Conservation (phyloP, 2,329 filamentous ascomycete species). For the Paracoccidioides lutzii region DNA sequence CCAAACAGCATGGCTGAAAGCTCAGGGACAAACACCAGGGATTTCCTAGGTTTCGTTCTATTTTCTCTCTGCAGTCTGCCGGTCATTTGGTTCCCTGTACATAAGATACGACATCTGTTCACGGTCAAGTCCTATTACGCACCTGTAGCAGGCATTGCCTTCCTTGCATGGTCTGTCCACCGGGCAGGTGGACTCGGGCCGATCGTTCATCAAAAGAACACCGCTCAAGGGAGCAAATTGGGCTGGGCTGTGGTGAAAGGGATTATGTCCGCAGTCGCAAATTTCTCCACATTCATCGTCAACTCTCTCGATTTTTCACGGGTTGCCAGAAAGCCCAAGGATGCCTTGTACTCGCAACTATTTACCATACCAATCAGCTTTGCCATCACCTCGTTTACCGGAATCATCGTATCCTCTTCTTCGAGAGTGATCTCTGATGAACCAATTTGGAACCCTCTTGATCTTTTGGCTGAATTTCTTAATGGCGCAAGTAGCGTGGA, state of each 20-base stretch:
- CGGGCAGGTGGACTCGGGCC: constrained; percentile 73
- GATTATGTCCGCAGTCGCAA: constrained; percentile 79
- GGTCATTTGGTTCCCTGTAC: constrained; percentile 79
- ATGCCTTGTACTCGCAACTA: constrained; percentile 71
- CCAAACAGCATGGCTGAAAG: constrained; percentile 52
- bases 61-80: constrained; percentile 75
- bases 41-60: constrained; percentile 71
- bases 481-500: constrained; percentile 54
- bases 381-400: constrained; percentile 70
- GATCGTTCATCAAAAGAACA: constrained; percentile 58
- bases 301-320: constrained; percentile 75
- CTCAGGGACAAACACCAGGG: constrained; percentile 60
- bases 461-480: constrained; percentile 54
- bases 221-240: constrained; percentile 52
- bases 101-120: constrained; percentile 79
- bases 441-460: constrained; percentile 61
- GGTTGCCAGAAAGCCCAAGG: constrained; percentile 62
- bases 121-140: constrained; percentile 81
- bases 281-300: constrained; percentile 75
- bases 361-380: constrained; percentile 60
- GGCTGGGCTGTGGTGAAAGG: constrained; percentile 75
- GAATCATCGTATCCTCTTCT: constrained; percentile 65
- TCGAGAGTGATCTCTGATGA: constrained; percentile 49
- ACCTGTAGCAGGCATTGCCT: constrained; percentile 67
- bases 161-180: constrained; percentile 77